These are phyloP conservation scores for Neurospora pannonica DNA, from an alignment of 495 filamentous ascomycete genomes.

Conservation along the genomic window DNA sequence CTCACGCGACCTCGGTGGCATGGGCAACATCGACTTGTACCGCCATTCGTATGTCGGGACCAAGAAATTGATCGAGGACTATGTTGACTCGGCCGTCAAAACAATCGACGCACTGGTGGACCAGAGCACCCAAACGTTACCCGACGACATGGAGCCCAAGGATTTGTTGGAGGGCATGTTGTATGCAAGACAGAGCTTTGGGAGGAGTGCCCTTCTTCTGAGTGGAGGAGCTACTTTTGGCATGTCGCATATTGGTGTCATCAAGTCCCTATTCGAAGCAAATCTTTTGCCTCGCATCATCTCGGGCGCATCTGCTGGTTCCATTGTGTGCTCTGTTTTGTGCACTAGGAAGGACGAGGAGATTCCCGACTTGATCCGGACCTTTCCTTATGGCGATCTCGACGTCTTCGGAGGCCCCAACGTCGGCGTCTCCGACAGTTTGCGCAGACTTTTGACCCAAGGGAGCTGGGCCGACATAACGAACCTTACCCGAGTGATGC, in stretches of 20 bases:
- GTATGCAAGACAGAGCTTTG: conserved; percentile 75
- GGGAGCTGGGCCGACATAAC: conserved; percentile 77
- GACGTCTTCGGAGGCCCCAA: conserved; percentile 71
- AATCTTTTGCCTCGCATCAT: conserved; percentile 81
- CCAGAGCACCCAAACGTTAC: conserved; percentile 41
- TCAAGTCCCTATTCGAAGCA: conserved; percentile 72
- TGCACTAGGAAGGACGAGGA: conserved; percentile 82
- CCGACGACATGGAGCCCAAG: conserved; percentile 47
- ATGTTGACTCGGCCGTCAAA: conserved; percentile 66
- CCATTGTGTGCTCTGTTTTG: conserved; percentile 79
- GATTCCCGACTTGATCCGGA: conserved; percentile 58
- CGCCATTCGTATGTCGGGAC: conserved; percentile 79
- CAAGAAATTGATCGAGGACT: conserved; percentile 75
- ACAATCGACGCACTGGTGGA: conserved; percentile 65
- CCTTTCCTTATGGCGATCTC: conserved; percentile 74
- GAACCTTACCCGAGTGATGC: conserved; percentile 74
- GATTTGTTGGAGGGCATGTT: conserved; percentile 56
- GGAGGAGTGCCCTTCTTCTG: conserved; percentile 74
- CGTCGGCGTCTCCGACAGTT: conserved; percentile 57
- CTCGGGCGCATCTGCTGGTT: conserved; percentile 89
- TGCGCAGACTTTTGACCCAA: conserved; percentile 67
- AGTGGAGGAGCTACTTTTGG: conserved; percentile 91
- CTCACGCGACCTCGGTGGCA: conserved; percentile 72
- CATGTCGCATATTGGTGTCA: conserved; percentile 93
- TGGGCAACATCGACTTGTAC: conserved; percentile 77